Evolutionary conservation across 345 rosid species (phyloP).

Genomic region (sweet orange (Citrus sinensis)): DVS_A1.0 CM039161.1:15126501-15127000

Average conservation of each 20-base stretch:
- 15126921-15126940: neutral
- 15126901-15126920: no score
- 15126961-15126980: neutral
- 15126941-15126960: neutral
- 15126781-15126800: neutral
- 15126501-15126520: neutral
- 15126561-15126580: neutral
- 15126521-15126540: neutral
- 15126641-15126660: neutral
- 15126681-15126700: neutral
- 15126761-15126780: no score
- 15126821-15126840: neutral
- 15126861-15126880: neutral
- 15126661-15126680: neutral
- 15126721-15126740: neutral
- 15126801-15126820: neutral
- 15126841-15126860: neutral
- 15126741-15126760: neutral
- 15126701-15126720: neutral
- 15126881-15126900: no score
- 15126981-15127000: neutral
- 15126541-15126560: neutral
- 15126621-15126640: neutral
- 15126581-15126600: neutral
- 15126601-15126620: neutral